Conservation (phyloP, 192 early-diverging fungal species). For the Coemansia sp. region DNA sequence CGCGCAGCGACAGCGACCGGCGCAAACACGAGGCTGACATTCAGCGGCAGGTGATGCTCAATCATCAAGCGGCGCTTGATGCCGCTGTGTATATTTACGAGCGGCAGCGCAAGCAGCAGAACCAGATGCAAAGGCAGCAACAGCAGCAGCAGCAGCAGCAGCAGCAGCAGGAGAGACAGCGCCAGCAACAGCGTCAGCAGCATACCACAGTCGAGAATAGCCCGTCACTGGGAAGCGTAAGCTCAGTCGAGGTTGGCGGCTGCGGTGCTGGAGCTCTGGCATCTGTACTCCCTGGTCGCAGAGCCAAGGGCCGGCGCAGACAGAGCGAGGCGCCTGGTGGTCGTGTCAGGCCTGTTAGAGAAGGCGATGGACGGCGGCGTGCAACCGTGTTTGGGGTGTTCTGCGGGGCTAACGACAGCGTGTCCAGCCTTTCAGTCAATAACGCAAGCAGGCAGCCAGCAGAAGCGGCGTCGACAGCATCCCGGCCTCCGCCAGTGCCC, state of each 20-base stretch:
- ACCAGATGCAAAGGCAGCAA: conserved; percentile 5
- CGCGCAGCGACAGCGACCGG: conserved; percentile 20
- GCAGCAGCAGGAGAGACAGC: not conserved
- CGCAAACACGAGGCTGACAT: conserved; percentile 24
- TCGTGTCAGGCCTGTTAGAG: not conserved
- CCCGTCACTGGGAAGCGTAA: not conserved
- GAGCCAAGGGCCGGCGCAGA: conserved; percentile 5
- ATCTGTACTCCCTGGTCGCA: conserved; percentile 11
- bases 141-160: conserved; percentile 3
- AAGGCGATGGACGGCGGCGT: conserved; percentile 20
- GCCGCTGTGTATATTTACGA: conserved; percentile 41
- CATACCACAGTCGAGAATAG: not conserved
- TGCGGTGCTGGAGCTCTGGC: conserved; percentile 1
- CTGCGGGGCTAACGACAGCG: conserved; percentile 5
- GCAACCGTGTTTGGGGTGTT: conserved; percentile 43
- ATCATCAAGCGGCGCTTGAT: conserved; percentile 39
- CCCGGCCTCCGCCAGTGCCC: conserved; percentile 1
- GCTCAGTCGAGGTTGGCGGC: conserved; percentile 5
- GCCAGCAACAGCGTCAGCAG: not conserved
- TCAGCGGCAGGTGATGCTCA: conserved; percentile 21
- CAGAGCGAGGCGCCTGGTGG: conserved; percentile 7
- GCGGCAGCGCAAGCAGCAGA: conserved; percentile 26
- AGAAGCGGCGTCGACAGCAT: not conserved
- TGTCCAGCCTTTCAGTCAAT: conserved; percentile 1
- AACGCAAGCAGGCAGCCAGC: not conserved